phyloP scores from a whole-genome alignment of 345 rosid species.

The Geranium brycei region DNA sequence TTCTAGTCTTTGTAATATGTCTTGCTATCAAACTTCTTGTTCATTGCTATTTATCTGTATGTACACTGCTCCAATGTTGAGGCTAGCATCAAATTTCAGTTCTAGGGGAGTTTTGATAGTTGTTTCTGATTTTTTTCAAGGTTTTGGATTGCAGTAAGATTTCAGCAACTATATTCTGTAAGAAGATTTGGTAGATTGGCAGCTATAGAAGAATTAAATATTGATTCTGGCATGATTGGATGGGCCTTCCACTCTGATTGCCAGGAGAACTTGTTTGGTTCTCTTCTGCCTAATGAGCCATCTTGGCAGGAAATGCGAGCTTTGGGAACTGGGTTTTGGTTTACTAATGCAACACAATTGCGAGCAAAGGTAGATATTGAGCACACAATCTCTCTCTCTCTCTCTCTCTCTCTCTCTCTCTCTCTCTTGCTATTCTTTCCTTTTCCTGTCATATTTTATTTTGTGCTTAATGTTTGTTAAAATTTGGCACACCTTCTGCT shows the following conservation, averaged over 20 bases:
- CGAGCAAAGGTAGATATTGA: constrained; percentile 49
- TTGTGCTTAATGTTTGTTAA: constrained; percentile 5
- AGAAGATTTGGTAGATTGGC: constrained; percentile 50
- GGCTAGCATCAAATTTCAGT: not conserved
- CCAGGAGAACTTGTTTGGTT: constrained; percentile 54
- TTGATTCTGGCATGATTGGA: constrained; percentile 50
- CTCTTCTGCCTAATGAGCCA: constrained; percentile 59
- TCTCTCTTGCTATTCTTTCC: not conserved
- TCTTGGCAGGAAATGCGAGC: constrained; percentile 77
- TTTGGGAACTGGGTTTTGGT: constrained; percentile 88
- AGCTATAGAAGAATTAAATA: constrained; percentile 44
- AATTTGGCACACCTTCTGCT: not conserved
- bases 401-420: not conserved
- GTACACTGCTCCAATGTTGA: not conserved
- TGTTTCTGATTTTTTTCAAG: constrained; percentile 27
- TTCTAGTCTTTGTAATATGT: not conserved
- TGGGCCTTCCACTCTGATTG: constrained; percentile 96
- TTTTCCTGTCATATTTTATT: not conserved
- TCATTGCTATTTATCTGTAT: not conserved
- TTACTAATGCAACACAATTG: constrained; percentile 46
- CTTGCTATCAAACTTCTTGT: not conserved
- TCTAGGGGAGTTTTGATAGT: not conserved
- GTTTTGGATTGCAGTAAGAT: constrained; percentile 76
- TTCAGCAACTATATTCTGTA: constrained; percentile 44
- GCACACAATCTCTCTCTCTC: not conserved